Conservation (phyloP, 139 green algal genomes). For the Chlamydomonas urium region DNA sequence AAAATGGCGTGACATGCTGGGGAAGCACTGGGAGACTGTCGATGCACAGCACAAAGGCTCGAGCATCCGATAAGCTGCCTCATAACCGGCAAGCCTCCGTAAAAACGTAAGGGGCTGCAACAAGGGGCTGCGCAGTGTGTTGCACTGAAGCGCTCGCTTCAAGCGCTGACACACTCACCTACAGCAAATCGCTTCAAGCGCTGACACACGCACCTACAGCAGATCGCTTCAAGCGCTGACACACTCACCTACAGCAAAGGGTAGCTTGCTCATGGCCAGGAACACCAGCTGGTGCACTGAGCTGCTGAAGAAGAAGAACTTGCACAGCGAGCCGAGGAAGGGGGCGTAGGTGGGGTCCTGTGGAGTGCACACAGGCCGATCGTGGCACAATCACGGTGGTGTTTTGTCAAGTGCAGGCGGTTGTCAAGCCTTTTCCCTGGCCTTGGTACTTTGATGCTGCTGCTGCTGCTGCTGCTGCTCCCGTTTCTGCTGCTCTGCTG, state of each 20-base stretch:
- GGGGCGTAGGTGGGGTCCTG: slow-evolving; percentile 38
- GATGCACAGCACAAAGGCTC: no score
- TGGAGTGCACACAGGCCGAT: background rate
- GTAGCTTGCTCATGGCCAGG: slow-evolving; percentile 40
- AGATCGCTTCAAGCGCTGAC: background rate
- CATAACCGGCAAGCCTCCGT: background rate
- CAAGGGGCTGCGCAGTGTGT: background rate
- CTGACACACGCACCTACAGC: background rate
- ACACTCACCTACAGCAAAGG: slow-evolving; percentile 70
- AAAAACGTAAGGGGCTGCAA: background rate
- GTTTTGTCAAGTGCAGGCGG: background rate
- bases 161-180: background rate
- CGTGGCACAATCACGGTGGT: background rate
- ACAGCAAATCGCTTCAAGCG: background rate
- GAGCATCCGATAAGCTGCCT: background rate
- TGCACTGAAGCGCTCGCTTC: background rate
- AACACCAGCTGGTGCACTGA: slow-evolving; percentile 71
- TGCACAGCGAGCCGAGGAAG: slow-evolving; percentile 49
- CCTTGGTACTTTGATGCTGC: background rate
- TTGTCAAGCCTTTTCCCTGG: no score
- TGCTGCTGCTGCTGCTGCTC: background rate
- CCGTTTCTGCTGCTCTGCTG: background rate
- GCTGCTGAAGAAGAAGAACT: slow-evolving; percentile 57
- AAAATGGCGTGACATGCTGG: no score
- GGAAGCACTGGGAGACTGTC: no score